Conservation (phyloP, 2,329 filamentous ascomycete genomes). For the Fusarium mundagurra region DNA sequence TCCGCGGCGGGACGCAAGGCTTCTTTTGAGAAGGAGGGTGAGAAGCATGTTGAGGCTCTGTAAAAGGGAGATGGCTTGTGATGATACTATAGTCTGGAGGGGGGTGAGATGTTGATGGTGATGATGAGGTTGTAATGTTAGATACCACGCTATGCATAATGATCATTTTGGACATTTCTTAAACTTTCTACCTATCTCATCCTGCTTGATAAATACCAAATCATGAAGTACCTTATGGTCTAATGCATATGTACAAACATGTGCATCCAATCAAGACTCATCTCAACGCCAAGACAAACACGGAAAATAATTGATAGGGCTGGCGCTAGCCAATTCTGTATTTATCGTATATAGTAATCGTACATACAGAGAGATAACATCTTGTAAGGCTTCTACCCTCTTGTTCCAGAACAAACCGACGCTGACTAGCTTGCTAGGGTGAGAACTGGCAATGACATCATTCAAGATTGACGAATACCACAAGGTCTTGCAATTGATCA, state of each 20-base stretch:
- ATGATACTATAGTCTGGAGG: background rate
- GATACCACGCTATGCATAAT: background rate
- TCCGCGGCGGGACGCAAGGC: background rate
- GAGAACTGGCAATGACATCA: background rate
- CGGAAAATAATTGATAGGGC: background rate
- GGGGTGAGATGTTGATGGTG: background rate
- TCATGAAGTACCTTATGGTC: background rate
- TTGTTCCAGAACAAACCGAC: too few species aligned
- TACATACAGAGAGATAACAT: background rate
- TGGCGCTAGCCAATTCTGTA: background rate
- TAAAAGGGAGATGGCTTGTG: background rate
- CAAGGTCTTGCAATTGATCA: too few species aligned
- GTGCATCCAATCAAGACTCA: background rate
- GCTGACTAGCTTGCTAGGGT: background rate
- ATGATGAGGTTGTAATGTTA: background rate
- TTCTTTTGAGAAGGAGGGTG: constrained; percentile 7
- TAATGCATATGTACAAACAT: background rate
- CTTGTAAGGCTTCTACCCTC: background rate
- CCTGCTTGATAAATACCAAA: background rate
- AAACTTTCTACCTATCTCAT: too few species aligned
- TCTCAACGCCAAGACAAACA: background rate
- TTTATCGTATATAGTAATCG: too few species aligned
- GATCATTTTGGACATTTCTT: background rate
- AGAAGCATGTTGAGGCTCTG: constrained; percentile 22
- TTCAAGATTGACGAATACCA: too few species aligned